Evolutionary conservation across 2,329 filamentous ascomycete species (phyloP), one percentile per base, ranked within the genome.

Genomic region (Ceratocystis papillata): DNA sequence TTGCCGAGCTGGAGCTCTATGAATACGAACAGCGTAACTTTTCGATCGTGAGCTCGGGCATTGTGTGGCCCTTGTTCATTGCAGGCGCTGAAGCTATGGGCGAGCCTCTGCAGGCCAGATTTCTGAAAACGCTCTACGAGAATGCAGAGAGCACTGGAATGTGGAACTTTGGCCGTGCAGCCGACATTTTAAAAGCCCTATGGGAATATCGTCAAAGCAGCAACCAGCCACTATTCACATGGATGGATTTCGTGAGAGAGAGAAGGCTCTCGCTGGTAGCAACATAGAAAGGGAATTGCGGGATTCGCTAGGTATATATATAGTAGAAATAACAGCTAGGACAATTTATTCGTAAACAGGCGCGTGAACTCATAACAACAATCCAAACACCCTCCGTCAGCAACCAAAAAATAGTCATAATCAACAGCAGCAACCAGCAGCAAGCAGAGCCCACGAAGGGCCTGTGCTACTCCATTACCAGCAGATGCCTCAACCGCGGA

Each of bases 31-130:
- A 65, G n/a, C 45, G 45, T 20, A 60, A 65, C 17, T 65, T 64
- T 25, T 61, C 48, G 7, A 59, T 65, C 2, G 55, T 65, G 5
- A 67, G 65, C 33, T 67, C 62, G 25, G 66, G 67, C 12, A 57
- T 67, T 12, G 65, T 61, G 10, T 68, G 67, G 67, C 67, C 65
- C 3, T 59, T 63, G 2, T 68, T 68, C 45, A 64, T 68, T 15
- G 65, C 67, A 2, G 67, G 65, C 10, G 67, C 67, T 44, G 67
- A 68, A 50, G 67, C 67, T n/a, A 48, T 67, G 53, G 65, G 63
- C n/a, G 62, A 53, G 17, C 3, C 28, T 22, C 37, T 66, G 28
- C 67, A 66, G 37, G 28, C 20, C 1, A 60, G 67, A 12, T 65
- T 59, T 37, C 41, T 60, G 6, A 59, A 62, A n/a, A 61, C 33